Evolutionary conservation across 2,329 filamentous ascomycete genomes (phyloP).

Genomic region (Alternaria sp.): DNA sequence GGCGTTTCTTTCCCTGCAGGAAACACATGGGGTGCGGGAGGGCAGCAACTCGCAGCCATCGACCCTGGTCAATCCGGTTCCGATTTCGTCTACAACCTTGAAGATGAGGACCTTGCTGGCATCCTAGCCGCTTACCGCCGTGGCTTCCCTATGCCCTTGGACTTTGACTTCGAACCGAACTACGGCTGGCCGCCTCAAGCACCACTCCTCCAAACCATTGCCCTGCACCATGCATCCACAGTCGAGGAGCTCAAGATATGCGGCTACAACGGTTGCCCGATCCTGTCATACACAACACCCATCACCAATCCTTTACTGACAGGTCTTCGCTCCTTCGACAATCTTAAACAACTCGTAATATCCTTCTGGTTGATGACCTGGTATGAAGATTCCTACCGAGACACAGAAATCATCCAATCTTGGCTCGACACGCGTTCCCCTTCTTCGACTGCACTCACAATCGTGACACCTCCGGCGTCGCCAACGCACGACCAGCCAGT

Average conservation of each 20-base stretch:
- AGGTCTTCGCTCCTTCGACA: conserved; percentile 54
- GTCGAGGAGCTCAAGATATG: conserved; percentile 59
- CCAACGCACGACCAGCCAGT: conserved; percentile 33
- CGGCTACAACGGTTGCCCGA: conserved; percentile 56
- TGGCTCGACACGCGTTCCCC: conserved; percentile 55
- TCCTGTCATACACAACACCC: conserved; percentile 50
- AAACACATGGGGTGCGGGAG: conserved; percentile 56
- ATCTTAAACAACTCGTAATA: conserved; percentile 53
- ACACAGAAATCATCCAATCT: conserved; percentile 55
- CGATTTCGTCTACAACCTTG: conserved; percentile 33
- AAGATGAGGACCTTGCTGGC: conserved; percentile 41
- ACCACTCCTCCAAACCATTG: conserved; percentile 55
- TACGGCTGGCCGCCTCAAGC: conserved; percentile 54
- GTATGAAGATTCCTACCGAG: conserved; percentile 52
- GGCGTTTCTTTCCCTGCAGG: conserved; percentile 55
- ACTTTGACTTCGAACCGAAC: conserved; percentile 46
- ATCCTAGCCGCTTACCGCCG: conserved; percentile 37
- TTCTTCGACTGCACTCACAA: conserved; percentile 51
- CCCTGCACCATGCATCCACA: conserved; percentile 52
- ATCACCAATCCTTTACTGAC: conserved; percentile 52
- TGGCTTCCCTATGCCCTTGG: conserved; percentile 21
- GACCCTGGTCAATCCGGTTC: conserved; percentile 34
- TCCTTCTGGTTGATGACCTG: conserved; percentile 55
- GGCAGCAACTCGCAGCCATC: conserved; percentile 41
- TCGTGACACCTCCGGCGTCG: conserved; percentile 42